Evolutionary conservation across 176 grass and related monocot species (phyloP), one percentile per base, ranked within the genome.

Genomic region (Urochloa ruziziensis): DNA sequence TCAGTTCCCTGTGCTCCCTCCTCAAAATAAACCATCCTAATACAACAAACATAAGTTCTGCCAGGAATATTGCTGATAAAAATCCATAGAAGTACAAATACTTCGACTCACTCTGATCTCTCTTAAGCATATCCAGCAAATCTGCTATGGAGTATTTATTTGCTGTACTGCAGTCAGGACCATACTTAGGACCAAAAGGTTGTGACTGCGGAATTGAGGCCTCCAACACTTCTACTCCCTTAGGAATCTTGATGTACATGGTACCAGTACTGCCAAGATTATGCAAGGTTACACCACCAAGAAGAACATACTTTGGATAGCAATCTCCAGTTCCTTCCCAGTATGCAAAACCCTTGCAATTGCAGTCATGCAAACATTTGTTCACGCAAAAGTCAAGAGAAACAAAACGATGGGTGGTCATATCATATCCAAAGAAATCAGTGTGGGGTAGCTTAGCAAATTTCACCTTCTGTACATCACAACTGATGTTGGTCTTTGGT

Each of bases 281-380:
- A 35, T n/a, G 10, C 21, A 70, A 24, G 12, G 53, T 77, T 57
- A 70, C 39, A 62, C 86, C 79, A 70, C 63, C 63, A 30, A 70
- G 11, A 52, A 87, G 86, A 61, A 19, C 54, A 62, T 24, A 77
- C 24, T 83, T 88, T 53, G 64, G 86, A 27, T 83, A 83, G 33
- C 82, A 89, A 80, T 74, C 75, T 42, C 87, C 87, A 52, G 2
- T n/a, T 61, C 75, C 72, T 88, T 77, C 79, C 86, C 66, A 75
- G 25, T 89, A 89, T 15, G 69, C 33, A 7, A 85, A 80, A 21
- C 82, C 87, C 42, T 34, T 67, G 40, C 87, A 89, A 5, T 36
- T 75, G 62, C 82, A 89, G 7, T 85, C 75, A 51, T 23, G 39
- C 62, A 74, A 62, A 82, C 87, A 89, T 75, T 52, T 57, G 7